Conservation (phyloP, 1,139 yeast species). For the Candida pseudocylindracea region DNA sequence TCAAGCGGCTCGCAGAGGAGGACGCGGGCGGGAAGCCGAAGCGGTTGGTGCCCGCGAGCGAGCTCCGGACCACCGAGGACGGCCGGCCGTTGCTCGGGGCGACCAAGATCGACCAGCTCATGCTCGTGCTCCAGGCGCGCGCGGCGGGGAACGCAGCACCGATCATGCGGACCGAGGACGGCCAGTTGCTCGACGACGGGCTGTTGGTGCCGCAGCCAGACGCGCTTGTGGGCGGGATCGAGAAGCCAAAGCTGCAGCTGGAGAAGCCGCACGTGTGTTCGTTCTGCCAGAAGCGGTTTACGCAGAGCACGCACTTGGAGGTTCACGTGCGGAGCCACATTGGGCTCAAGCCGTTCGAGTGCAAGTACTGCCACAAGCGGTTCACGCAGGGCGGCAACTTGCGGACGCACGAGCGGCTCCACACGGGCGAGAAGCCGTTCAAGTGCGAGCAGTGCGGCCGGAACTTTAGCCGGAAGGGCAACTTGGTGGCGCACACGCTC, state of each 20-base stretch:
- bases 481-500: constrained; percentile 63
- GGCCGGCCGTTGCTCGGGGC: constrained; percentile 61
- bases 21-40: too few relatives aligned
- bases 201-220: constrained; percentile 30
- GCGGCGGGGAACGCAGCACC: constrained; percentile 46
- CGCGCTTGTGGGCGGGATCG: constrained; percentile 67
- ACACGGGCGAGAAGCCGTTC: constrained; percentile 84
- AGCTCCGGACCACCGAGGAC: constrained; percentile 24
- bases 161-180: constrained; percentile 42
- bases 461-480: constrained; percentile 73
- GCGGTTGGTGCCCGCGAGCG: constrained; percentile 15
- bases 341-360: constrained; percentile 61
- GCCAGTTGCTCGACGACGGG: constrained; percentile 19
- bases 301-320: constrained; percentile 59
- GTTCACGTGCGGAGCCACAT: constrained; percentile 63
- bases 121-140: constrained; percentile 78
- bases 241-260: constrained; percentile 25
- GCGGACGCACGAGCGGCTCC: constrained; percentile 69
- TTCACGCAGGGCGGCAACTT: constrained; percentile 89
- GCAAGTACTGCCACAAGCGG: constrained; percentile 56
- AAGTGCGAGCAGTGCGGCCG: constrained; percentile 52
- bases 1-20: too few relatives aligned
- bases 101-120: constrained; percentile 71
- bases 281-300: constrained; percentile 44
- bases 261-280: constrained; percentile 40